Evolutionary conservation across 2,329 filamentous ascomycete genomes (phyloP).

Genomic region (Hawksworthiomyces lignivorus): DNA sequence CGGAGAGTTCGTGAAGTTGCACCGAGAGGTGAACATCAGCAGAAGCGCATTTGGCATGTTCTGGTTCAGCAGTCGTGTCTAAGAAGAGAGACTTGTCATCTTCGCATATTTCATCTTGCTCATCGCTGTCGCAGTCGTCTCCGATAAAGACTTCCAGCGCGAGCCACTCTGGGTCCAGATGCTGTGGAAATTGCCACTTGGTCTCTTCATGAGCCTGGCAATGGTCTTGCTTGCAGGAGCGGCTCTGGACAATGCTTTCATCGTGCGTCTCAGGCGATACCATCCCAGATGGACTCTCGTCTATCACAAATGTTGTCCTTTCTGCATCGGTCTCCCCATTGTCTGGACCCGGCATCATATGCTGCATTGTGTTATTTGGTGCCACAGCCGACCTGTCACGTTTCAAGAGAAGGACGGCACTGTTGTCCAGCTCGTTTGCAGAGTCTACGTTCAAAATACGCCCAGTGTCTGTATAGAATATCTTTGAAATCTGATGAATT

Average conservation of each 20-base stretch:
- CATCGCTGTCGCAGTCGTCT: slow-evolving; percentile 26
- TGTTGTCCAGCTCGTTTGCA: slow-evolving; percentile 55
- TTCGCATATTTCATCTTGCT: slow-evolving; percentile 17
- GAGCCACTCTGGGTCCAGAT: slow-evolving; percentile 84
- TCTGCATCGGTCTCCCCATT: slow-evolving; percentile 6
- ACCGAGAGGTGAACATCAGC: slow-evolving; percentile 32
- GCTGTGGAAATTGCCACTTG: slow-evolving; percentile 57
- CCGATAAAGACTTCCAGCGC: slow-evolving; percentile 79
- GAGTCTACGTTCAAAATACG: slow-evolving; percentile 73
- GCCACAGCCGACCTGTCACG: slow-evolving; percentile 58
- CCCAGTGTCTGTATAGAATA: slow-evolving; percentile 88
- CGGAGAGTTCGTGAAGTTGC: slow-evolving; percentile 33
- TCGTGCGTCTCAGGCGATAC: no score
- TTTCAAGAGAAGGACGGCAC: slow-evolving; percentile 67
- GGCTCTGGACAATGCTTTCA: slow-evolving; percentile 21
- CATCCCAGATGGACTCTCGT: no score
- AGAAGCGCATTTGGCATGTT: no score
- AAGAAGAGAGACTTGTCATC: no score
- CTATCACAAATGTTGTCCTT: no score
- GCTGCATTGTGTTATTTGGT: slow-evolving; percentile 35
- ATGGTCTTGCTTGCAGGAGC: no score
- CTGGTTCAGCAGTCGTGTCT: no score
- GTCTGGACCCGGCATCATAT: slow-evolving; percentile 15
- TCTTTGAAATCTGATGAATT: slow-evolving; percentile 63
- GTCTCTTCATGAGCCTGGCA: not conserved